These are phyloP conservation scores for Krasilnikovozyma curviuscula DNA, from an alignment of 768 basidiomycete genomes.

Conservation along the genomic window DNA sequence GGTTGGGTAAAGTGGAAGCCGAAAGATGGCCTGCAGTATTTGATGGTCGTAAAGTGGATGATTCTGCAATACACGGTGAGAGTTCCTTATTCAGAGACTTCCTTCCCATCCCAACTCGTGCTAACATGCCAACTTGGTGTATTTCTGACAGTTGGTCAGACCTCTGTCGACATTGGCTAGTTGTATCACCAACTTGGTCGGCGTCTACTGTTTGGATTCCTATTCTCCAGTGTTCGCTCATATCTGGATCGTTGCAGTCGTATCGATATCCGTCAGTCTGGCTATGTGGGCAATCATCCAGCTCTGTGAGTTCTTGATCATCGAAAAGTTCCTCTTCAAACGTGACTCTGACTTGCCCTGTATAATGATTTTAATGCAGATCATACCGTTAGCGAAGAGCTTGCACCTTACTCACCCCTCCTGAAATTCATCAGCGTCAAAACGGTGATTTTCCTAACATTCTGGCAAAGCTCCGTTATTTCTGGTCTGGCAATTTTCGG, in stretches of 20 bases:
- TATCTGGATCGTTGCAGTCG: conserved; percentile 44
- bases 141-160: background rate
- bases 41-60: conserved; percentile 58
- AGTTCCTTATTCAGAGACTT: conserved; percentile 15
- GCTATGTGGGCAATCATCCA: conserved; percentile 60
- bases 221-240: conserved; percentile 53
- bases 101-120: background rate
- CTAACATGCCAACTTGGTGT: conserved; percentile 12
- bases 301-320: conserved; percentile 41
- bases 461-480: conserved; percentile 53
- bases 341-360: conserved; percentile 43
- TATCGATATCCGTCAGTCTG: conserved; percentile 51
- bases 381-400: conserved; percentile 35
- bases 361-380: conserved; percentile 55
- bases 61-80: conserved; percentile 54
- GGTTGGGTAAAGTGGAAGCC: conserved; percentile 46
- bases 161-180: conserved; percentile 16
- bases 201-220: conserved; percentile 52
- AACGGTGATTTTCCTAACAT: conserved; percentile 53
- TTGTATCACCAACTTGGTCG: conserved; percentile 42
- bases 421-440: conserved; percentile 54
- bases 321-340: conserved; percentile 10
- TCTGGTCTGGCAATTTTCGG: conserved; percentile 39
- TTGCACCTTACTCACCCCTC: conserved; percentile 41
- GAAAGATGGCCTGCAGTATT: conserved; percentile 47